Evolutionary conservation across 305 asterid species (phyloP), one percentile per base, ranked within the genome.

Genomic region (Solanum aculeatissimum): DNA sequence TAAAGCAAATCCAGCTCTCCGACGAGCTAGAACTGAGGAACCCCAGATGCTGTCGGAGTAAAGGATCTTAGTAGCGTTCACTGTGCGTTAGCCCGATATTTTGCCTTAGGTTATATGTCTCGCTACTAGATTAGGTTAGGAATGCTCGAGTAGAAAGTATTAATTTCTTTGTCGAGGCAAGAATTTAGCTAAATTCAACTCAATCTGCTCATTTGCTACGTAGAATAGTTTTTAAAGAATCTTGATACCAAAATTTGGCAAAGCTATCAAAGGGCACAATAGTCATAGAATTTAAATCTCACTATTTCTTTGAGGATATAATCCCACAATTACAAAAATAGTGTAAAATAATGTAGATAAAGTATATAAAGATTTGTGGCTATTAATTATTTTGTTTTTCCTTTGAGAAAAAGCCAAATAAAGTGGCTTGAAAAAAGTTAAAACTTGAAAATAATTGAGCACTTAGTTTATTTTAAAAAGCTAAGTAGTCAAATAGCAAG

Each of bases 381-480:
- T 62, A 60, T 72, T 81, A 81, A 57, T 82, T 68, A 18, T 29
- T 77, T 51, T 29, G 47, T 45, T 49, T 66, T 2, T 68, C 58
- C 38, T 70, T 32, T 35, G 18, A 84, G 79, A 85, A 54, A 74
- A 53, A 25, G 60, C 80, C 60, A 81, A 84, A 74, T 32, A 63
- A 75, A 75, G 63, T 75, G 43, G 16, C 63, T 43, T 43, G 80
- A 16, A 72, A 43, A 43, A 45, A 71, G 83, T n/a, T 7, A 74
- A 72, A 81, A 51, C 83, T 16, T 55, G 69, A 35, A 82, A 84
- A 82, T 87, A 65, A 84, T 82, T 65, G 86, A 82, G 84, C 86
- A 85, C 86, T 83, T 54, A 25, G 55, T 54, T 74, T 58, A 4
- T 51, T 2, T 47, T 35, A 70, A 27, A 70, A 84, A 65, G 80